These are phyloP conservation scores for Ophiosphaerella narmari DNA, from an alignment of 2,329 filamentous ascomycete species.

Conservation along the genomic window DNA sequence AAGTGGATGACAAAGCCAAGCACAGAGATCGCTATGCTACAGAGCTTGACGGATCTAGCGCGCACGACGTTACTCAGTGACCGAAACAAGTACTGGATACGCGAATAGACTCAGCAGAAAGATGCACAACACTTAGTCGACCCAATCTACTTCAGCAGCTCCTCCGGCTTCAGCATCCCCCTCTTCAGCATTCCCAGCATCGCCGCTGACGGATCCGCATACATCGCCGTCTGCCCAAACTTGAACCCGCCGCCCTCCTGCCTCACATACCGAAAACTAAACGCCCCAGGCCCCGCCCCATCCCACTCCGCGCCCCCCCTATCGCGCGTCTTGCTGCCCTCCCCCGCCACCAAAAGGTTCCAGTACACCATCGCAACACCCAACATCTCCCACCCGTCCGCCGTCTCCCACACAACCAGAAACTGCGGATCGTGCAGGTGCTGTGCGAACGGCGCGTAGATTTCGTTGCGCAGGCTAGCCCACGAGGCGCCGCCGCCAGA, in stretches of 20 bases:
- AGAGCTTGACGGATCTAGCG: conserved; percentile 13
- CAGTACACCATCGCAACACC: conserved; percentile 12
- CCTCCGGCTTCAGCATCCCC: conserved; percentile 19
- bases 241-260: conserved; percentile 3
- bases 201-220: conserved; percentile 11
- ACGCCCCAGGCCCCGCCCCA: conserved; percentile 10
- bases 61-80: conserved; percentile 14
- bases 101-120: background rate
- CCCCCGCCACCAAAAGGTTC: conserved; percentile 8
- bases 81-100: conserved; percentile 10
- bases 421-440: conserved; percentile 7
- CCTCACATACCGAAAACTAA: conserved; percentile 10
- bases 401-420: conserved; percentile 11
- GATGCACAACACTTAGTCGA: too few relatives aligned
- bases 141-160: conserved; percentile 11
- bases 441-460: conserved; percentile 13
- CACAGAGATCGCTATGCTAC: conserved; percentile 19
- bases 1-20: conserved; percentile 21
- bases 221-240: conserved; percentile 8
- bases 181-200: conserved; percentile 15
- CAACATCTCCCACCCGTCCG: conserved; percentile 15
- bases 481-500: conserved; percentile 6
- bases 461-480: conserved; percentile 2
- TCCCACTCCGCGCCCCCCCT: conserved; percentile 12
- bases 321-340: conserved; percentile 9